Evolutionary conservation across 371 early-diverging fungal genomes (phyloP), one percentile per base, ranked within the genome.

Genomic region (Apophysomyces ossiformis): DNA sequence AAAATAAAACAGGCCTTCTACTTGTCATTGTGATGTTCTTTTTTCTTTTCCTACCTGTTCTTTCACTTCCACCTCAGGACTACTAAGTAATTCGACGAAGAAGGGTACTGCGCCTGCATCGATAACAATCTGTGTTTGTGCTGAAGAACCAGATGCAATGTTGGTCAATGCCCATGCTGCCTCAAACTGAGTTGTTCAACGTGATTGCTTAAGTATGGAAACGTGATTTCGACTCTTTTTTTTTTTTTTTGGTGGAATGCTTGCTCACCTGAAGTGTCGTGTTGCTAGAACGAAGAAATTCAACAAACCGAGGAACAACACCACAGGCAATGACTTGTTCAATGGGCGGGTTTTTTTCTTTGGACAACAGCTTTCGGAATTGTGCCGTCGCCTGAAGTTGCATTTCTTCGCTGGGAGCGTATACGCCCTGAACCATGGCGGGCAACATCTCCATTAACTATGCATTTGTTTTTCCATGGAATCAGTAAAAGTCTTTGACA

Each of bases 101-200:
- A 86, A 81, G 59, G 95, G 96, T 37, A 99, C 93, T 5, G 99
- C 99, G 50, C 95, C 94, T 44, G 90, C 82, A 56, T 98, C 89
- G 63, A 99, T 93, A 13, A 99, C 98, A 60, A 88, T 89, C 74
- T 93, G 88, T 4, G 99, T 99, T 81, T 99, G 99, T 65, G 88
- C 79, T 2, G 97, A 92, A 13, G 95, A 93, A 39, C 99, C 99
- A 15, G 99, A 99, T 16, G 99, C 99, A 79, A 99, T 99, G 81
- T 99, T 99, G 64, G 99, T 99, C 70, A 99, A 84, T 21, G 99
- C 99, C 99, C 99, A 99, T 32, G 99, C 99, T 58, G 99, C 94
- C 81, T 99, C 99, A 80, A 99, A 97, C 95, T 98, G 84, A 36
- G 62, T 46, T 21, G 59, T 9, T 32, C 12, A 18, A 18, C n/a